These are phyloP conservation scores for Domatiomyces catenatus DNA, from an alignment of 2,329 filamentous ascomycete species.

Conservation along the genomic window DNA sequence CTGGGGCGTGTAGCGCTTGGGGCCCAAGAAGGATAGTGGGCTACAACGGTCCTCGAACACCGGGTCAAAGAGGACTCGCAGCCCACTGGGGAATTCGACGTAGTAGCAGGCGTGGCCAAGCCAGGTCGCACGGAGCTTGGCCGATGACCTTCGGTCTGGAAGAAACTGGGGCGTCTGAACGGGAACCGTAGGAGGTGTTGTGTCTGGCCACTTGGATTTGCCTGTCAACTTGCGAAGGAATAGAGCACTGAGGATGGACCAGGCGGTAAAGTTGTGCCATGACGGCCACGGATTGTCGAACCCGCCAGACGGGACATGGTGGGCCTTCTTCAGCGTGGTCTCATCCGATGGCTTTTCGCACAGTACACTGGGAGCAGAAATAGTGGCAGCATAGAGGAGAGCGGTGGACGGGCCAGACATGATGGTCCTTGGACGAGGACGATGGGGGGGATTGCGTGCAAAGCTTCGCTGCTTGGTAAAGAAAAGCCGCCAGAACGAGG, in stretches of 20 bases:
- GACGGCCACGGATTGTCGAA: constrained; percentile 33
- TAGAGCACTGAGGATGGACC: constrained; percentile 9
- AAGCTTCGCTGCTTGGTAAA: constrained; percentile 12
- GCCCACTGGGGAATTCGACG: constrained; percentile 71
- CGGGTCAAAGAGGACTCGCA: constrained; percentile 83
- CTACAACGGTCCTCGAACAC: constrained; percentile 81
- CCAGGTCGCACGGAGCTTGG: constrained; percentile 71
- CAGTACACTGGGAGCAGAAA: constrained; percentile 22
- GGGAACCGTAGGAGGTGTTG: constrained; percentile 48
- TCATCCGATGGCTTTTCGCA: constrained; percentile 26
- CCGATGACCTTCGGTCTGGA: constrained; percentile 37
- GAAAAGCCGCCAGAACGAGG: constrained; percentile 9
- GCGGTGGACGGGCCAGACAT: constrained; percentile 22
- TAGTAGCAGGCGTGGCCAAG: constrained; percentile 90
- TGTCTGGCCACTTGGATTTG: constrained; percentile 42
- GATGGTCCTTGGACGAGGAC: constrained; percentile 21
- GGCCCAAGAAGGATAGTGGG: constrained; percentile 52
- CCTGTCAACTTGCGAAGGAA: constrained; percentile 32
- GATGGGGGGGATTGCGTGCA: constrained; percentile 8
- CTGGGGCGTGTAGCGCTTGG: constrained; percentile 61
- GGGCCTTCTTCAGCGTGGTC: constrained; percentile 22
- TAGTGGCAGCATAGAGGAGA: constrained; percentile 27
- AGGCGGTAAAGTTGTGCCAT: constrained; percentile 10
- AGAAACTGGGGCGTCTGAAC: constrained; percentile 55
- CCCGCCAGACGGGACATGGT: constrained; percentile 24